Conservation (phyloP, 768 basidiomycete genomes). For the Amanita fuliginea region DNA sequence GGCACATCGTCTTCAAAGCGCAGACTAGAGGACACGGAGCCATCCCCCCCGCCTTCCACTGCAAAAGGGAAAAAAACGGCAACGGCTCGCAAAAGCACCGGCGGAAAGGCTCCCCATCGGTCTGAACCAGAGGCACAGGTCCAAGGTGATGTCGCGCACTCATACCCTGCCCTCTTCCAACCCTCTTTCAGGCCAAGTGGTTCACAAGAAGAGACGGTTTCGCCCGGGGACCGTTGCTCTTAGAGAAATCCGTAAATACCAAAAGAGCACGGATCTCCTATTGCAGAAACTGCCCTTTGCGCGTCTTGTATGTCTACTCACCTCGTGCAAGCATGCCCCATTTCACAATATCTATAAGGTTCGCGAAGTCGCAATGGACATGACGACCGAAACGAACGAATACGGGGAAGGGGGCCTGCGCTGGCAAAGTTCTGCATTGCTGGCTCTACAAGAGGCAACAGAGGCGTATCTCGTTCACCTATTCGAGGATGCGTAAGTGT, state of each 20-base stretch:
- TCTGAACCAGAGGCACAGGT: constrained; percentile 13
- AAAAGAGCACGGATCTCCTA: constrained; percentile 85
- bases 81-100: constrained; percentile 83
- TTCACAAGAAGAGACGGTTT: constrained; percentile 53
- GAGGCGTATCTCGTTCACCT: constrained; percentile 92
- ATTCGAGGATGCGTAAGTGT: constrained; percentile 94
- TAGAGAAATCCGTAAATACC: constrained; percentile 89
- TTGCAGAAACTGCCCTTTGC: constrained; percentile 86
- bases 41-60: constrained; percentile 35
- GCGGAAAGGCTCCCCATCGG: constrained; percentile 43
- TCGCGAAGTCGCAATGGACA: constrained; percentile 87
- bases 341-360: constrained; percentile 42
- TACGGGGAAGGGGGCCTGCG: constrained; percentile 53
- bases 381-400: constrained; percentile 69
- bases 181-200: not conserved
- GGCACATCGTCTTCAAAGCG: constrained; percentile 33
- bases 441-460: constrained; percentile 94
- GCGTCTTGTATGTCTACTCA: constrained; percentile 56
- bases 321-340: not conserved
- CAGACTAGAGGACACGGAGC: constrained; percentile 30
- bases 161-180: not conserved
- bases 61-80: constrained; percentile 38
- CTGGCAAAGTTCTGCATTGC: constrained; percentile 92
- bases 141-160: constrained; percentile 6
- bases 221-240: constrained; percentile 86